Evolutionary conservation across 805 yeast genomes (phyloP).

Genomic region (Cyberlindnera amylophila): DNA sequence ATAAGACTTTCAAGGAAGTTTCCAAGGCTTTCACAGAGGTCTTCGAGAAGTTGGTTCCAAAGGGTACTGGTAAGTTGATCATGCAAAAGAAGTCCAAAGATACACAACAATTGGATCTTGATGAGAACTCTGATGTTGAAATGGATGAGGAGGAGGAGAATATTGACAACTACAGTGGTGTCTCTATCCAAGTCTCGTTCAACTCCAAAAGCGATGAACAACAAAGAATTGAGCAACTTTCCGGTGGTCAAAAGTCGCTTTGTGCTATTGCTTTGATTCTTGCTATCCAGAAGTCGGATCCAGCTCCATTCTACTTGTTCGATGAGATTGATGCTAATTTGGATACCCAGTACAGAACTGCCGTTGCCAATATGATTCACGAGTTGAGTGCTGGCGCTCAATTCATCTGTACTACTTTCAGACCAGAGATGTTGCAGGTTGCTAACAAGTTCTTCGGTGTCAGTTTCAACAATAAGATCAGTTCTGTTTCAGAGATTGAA

Average conservation of each 20-base stretch:
- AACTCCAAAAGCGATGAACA: constrained; percentile 84
- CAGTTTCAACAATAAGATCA: constrained; percentile 74
- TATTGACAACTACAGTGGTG: constrained; percentile 66
- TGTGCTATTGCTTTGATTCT: constrained; percentile 92
- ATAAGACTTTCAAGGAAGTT: constrained; percentile 71
- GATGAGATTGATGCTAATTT: constrained; percentile 97
- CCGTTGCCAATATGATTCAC: constrained; percentile 76
- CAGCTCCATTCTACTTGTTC: constrained; percentile 93
- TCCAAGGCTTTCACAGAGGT: constrained; percentile 68
- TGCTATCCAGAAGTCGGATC: constrained; percentile 93
- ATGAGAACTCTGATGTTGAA: constrained; percentile 23
- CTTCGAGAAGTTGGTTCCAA: constrained; percentile 79
- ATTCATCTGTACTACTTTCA: constrained; percentile 92
- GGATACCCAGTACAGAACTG: constrained; percentile 85
- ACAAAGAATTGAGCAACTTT: constrained; percentile 80
- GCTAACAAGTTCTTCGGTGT: constrained; percentile 90
- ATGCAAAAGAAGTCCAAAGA: constrained; percentile 38
- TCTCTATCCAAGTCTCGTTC: constrained; percentile 84
- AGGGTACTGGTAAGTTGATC: constrained; percentile 70
- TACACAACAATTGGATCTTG: constrained; percentile 19
- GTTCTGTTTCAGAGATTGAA: constrained; percentile 68
- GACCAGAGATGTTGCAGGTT: constrained; percentile 86
- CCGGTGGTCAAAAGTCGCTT: constrained; percentile 96
- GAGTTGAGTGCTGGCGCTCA: constrained; percentile 70
- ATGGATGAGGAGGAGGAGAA: constrained; percentile 19